Evolutionary conservation across 1,139 yeast genomes (phyloP).

Genomic region (Yamadazyma songkhlaensis): DNA sequence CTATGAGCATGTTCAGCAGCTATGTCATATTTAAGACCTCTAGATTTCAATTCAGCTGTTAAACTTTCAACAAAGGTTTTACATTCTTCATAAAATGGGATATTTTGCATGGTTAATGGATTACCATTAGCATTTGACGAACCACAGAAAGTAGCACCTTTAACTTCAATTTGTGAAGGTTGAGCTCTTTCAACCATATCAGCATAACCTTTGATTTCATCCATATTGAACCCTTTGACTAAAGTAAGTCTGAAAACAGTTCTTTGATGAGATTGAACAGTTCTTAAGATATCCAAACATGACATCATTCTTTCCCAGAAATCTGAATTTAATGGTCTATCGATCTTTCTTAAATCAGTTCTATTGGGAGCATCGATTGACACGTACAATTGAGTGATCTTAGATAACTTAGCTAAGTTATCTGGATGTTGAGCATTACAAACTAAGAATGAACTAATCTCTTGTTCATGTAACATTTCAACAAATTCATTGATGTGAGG

Average conservation of each 20-base stretch:
- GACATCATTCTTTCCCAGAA: slow-evolving; percentile 86
- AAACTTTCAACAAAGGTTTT: slow-evolving; percentile 66
- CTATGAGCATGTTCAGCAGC: slow-evolving; percentile 98
- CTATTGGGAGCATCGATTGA: slow-evolving; percentile 92
- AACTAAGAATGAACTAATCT: slow-evolving; percentile 82
- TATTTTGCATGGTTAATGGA: slow-evolving; percentile 91
- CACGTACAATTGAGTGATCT: slow-evolving; percentile 88
- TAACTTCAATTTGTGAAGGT: slow-evolving; percentile 88
- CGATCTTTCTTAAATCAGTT: slow-evolving; percentile 75
- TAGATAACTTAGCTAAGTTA: slow-evolving; percentile 61
- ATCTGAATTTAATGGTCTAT: slow-evolving; percentile 84
- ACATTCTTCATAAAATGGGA: slow-evolving; percentile 92
- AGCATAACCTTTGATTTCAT: slow-evolving; percentile 80
- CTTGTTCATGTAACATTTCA: slow-evolving; percentile 70
- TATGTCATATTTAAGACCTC: slow-evolving; percentile 72
- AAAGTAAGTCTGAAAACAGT: slow-evolving; percentile 89
- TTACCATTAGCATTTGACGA: slow-evolving; percentile 77
- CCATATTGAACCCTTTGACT: slow-evolving; percentile 90
- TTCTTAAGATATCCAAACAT: slow-evolving; percentile 76
- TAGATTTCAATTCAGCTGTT: slow-evolving; percentile 52
- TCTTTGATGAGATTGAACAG: slow-evolving; percentile 74
- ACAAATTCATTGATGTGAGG: slow-evolving; percentile 88
- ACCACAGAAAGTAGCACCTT: slow-evolving; percentile 95
- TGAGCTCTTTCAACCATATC: slow-evolving; percentile 78
- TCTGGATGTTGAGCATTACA: slow-evolving; percentile 97